These are phyloP conservation scores for Fusarium continuum DNA, from an alignment of 2,329 filamentous ascomycete genomes.

Conservation along the genomic window DNA sequence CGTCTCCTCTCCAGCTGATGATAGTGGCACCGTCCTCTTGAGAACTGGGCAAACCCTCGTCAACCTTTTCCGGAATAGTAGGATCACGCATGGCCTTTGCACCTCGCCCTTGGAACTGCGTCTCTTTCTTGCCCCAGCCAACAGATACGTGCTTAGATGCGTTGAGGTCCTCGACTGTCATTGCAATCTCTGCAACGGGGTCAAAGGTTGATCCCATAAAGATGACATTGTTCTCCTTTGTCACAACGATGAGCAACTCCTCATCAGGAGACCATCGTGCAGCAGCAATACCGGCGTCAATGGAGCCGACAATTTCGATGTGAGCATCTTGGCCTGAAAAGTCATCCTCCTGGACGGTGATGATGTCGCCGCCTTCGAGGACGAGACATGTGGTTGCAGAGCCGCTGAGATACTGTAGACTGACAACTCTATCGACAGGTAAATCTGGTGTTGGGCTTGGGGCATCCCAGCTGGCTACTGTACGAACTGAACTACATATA, in stretches of 20 bases:
- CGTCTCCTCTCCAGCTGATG: slow-evolving; percentile 95
- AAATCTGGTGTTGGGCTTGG: slow-evolving; percentile 81
- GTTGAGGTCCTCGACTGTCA: slow-evolving; percentile 80
- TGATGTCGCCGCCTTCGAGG: slow-evolving; percentile 88
- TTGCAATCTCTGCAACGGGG: slow-evolving; percentile 76
- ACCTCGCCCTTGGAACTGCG: slow-evolving; percentile 93
- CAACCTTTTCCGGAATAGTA: slow-evolving; percentile 91
- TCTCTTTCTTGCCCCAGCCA: slow-evolving; percentile 98
- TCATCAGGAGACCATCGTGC: slow-evolving; percentile 96
- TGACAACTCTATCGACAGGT: slow-evolving; percentile 77
- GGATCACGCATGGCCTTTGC: slow-evolving; percentile 89
- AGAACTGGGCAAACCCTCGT: slow-evolving; percentile 79
- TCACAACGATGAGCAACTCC: slow-evolving; percentile 85
- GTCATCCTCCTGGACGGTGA: slow-evolving; percentile 77
- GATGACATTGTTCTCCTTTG: slow-evolving; percentile 79
- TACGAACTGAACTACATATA: slow-evolving; percentile 42
- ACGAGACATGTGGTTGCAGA: slow-evolving; percentile 81
- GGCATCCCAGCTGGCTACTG: slow-evolving; percentile 88
- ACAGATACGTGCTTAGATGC: slow-evolving; percentile 95
- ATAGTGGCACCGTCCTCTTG: slow-evolving; percentile 76
- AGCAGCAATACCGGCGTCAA: slow-evolving; percentile 89
- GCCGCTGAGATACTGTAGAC: slow-evolving; percentile 86
- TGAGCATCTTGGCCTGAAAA: slow-evolving; percentile 68
- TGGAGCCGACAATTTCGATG: slow-evolving; percentile 94
- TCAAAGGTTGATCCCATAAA: slow-evolving; percentile 96